These are phyloP conservation scores for Zanthoxylum bungeanum DNA, from an alignment of 345 rosid species.

Conservation along the genomic window DNA sequence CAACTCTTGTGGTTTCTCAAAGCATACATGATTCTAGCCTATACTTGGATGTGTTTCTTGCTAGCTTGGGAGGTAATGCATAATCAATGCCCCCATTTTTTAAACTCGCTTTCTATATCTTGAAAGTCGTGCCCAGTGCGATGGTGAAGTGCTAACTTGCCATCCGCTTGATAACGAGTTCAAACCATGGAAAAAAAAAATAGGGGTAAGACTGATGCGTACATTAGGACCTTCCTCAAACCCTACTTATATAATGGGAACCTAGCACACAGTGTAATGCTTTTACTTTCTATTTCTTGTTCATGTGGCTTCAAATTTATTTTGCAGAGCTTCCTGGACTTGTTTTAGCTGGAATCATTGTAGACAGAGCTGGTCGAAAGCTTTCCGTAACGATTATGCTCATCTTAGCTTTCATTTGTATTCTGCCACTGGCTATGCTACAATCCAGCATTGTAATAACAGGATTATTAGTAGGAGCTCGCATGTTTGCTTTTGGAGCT, in stretches of 20 bases:
- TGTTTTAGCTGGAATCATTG: conserved; percentile 45
- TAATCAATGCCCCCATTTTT: neutral
- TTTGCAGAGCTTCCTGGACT: conserved; percentile 64
- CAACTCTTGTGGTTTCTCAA: conserved; percentile 5
- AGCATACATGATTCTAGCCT: conserved; percentile 21
- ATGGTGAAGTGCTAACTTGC: no score
- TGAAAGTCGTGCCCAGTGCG: no score
- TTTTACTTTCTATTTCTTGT: no score
- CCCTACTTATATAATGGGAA: no score
- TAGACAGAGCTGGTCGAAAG: conserved; percentile 64
- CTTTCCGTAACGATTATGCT: conserved; percentile 45
- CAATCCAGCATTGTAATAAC: conserved; percentile 42
- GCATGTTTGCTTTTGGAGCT: conserved; percentile 46
- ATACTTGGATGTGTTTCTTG: conserved; percentile 40
- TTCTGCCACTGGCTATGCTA: conserved; percentile 45
- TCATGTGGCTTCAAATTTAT: no score
- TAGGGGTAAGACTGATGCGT: no score
- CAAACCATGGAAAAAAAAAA: no score
- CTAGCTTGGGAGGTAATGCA: conserved; percentile 26
- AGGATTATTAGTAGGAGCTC: conserved; percentile 49
- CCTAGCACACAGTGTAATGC: no score
- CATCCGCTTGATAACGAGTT: no score
- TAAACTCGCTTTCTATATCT: no score
- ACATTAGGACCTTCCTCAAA: no score
- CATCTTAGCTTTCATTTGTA: conserved; percentile 35